Percentiles rank a stretch among this genome's conserved stretches.
phyloP scores from a whole-genome alignment of 208 protist genomes.

The Acanthamoeba healyi region DNA sequence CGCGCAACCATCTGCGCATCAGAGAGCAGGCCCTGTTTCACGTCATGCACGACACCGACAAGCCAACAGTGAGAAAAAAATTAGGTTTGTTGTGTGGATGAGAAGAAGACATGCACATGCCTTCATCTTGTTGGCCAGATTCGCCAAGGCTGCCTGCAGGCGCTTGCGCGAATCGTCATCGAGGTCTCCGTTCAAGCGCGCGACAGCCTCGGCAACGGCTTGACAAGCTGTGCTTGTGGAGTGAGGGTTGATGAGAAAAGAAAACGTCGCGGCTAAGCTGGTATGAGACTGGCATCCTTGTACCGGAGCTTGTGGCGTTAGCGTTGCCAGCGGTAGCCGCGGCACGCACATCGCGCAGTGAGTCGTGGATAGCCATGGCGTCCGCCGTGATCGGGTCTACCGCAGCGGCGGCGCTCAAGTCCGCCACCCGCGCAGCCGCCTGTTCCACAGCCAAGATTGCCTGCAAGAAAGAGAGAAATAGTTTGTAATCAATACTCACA shows the following conservation, averaged over 20 bases:
- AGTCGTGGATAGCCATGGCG: slow-evolving; percentile 44
- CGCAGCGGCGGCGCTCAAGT: not conserved
- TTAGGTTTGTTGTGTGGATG: not conserved
- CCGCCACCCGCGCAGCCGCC: not conserved
- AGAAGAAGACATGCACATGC: too few species aligned
- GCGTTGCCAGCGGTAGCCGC: slow-evolving; percentile 3
- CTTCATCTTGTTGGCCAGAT: slow-evolving; percentile 31
- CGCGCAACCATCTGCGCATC: not conserved
- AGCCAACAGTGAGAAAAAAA: not conserved
- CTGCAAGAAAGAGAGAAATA: not conserved
- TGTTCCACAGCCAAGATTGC: slow-evolving; percentile 13
- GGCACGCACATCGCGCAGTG: not conserved
- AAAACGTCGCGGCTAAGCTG: not conserved
- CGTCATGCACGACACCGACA: too few species aligned
- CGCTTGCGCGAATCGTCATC: slow-evolving; percentile 26
- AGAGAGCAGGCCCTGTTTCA: not conserved
- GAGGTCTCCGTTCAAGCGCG: not conserved
- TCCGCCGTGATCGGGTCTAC: slow-evolving; percentile 48
- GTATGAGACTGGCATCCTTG: too few species aligned
- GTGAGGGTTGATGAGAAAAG: not conserved
- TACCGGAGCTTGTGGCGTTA: slow-evolving; percentile 1
- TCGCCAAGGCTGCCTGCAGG: slow-evolving; percentile 1
- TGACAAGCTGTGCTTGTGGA: not conserved
- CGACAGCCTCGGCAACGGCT: not conserved
- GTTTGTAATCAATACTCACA: not conserved